These are phyloP conservation scores for Plasmodium blacklocki DNA, from an alignment of 169 alveolate genomes.

Conservation along the genomic window DNA sequence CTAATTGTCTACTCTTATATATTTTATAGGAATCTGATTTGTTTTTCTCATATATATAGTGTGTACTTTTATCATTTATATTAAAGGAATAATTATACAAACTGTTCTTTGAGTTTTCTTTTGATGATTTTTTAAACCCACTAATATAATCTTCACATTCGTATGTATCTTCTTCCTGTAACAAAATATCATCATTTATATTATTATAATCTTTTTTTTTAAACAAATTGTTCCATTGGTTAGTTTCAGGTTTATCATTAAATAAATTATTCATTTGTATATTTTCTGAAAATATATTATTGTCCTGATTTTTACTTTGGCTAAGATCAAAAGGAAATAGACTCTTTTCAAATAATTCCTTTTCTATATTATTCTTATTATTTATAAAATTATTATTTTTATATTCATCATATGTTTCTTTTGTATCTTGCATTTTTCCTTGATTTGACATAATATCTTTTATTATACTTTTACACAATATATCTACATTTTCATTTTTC, in stretches of 20 bases:
- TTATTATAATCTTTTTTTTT: conserved; percentile 45
- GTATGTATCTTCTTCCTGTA: conserved; percentile 72
- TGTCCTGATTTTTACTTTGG: conserved; percentile 6
- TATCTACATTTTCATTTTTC: not conserved
- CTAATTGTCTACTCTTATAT: conserved; percentile 35
- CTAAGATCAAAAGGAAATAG: conserved; percentile 15
- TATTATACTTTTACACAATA: conserved; percentile 2
- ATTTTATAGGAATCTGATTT: conserved; percentile 65
- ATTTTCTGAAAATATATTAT: conserved; percentile 32
- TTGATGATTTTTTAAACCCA: conserved; percentile 31
- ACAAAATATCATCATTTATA: conserved; percentile 19
- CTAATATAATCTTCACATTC: conserved; percentile 57
- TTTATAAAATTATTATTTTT: not conserved
- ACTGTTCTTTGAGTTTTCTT: not conserved
- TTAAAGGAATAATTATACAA: conserved; percentile 42
- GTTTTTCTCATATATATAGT: conserved; percentile 41
- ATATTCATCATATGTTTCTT: not conserved
- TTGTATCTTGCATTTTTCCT: too few species aligned
- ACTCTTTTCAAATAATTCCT: conserved; percentile 32
- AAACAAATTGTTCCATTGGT: conserved; percentile 9
- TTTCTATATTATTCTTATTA: conserved; percentile 20
- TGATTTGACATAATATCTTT: not conserved
- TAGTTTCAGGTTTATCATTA: conserved; percentile 9
- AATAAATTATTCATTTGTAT: conserved; percentile 62
- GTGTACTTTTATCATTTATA: conserved; percentile 51